Base-by-base conservation (phyloP, 805 yeast genomes). In the Lipomyces anomalus region DNA sequence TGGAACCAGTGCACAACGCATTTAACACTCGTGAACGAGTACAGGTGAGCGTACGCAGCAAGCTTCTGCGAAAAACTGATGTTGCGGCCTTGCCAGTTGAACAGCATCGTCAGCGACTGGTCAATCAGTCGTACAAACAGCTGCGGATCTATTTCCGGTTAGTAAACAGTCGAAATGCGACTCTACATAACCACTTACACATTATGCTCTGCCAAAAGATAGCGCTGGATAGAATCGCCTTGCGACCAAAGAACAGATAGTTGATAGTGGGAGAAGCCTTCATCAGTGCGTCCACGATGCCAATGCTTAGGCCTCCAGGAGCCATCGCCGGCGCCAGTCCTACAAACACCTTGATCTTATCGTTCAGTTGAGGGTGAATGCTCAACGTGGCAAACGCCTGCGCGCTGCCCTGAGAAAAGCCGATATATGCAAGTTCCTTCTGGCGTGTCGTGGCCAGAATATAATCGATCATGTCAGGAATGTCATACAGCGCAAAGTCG, bases 1-100 rank as follows among this genome's bases (percentile, higher is more conserved):
- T 87, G 95, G 59, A 87, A 86, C 96, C 96, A 87, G 65, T 87
- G 96, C n/a, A 88, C 97, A 37, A 87, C 88, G 6, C 84, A 77
- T 64, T 89, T 90, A 22, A 89, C 97, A 1, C 89, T 79, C 0
- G 97, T 87, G 20, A 95, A 83, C 1, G 95, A 84, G 66, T 89
- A 90, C 44, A 90, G 69, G 62, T 92, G 97, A 16, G 86, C 78
- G 64, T 86, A 90, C 13, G 85, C 75, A n/a, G 84, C 73, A 39
- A 79, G 67, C 61, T 89, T 90, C 64, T 89, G 95, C 34, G 77
- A 66, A 47, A 74, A 70, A 28, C 78, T 67, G 53, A 92, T 90
- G 64, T 90, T 86, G 4, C 52, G 35, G 5, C 89, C 75, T 40
- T 69, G 71, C 98, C 98, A 90, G 59, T 82, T 75, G 64, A 90